Conservation (phyloP, 176 grass and related monocot genomes). For the Cocos nucifera region DNA sequence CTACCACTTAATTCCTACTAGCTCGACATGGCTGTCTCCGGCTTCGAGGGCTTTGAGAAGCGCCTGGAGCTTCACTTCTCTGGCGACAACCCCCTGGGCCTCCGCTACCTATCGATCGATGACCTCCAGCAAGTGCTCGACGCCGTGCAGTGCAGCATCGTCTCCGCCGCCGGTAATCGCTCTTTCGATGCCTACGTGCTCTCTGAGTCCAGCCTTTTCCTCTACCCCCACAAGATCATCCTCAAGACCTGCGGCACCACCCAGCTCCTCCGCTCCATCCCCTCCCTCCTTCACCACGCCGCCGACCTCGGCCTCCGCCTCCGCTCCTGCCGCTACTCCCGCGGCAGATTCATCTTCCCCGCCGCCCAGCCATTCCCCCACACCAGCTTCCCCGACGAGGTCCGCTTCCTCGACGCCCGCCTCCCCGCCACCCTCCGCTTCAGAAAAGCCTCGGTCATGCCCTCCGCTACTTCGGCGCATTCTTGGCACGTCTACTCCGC, state of each 20-base stretch:
- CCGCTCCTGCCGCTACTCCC: constrained; percentile 26
- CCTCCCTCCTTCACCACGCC: constrained; percentile 18
- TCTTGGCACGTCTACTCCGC: constrained; percentile 34
- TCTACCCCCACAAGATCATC: constrained; percentile 26
- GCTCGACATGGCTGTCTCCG: constrained; percentile 17
- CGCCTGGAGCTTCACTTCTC: constrained; percentile 33
- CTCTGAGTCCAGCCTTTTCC: constrained; percentile 41
- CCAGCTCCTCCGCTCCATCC: constrained; percentile 19
- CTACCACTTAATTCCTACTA: neutral
- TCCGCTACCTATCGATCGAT: constrained; percentile 13
- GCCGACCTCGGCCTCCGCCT: constrained; percentile 21
- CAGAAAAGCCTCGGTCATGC: constrained; percentile 8
- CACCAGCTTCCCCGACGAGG: constrained; percentile 35
- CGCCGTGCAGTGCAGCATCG: constrained; percentile 32
- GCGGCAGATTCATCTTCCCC: constrained; percentile 33
- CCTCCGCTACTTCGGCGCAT: neutral
- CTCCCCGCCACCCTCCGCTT: constrained; percentile 10
- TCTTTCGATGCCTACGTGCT: constrained; percentile 31
- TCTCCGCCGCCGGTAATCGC: constrained; percentile 29
- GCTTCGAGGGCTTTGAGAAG: constrained; percentile 45
- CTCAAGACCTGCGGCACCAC: constrained; percentile 43
- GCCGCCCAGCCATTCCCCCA: constrained; percentile 30
- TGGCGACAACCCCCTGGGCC: constrained; percentile 9
- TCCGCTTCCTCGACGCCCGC: constrained; percentile 18
- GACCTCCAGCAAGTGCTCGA: constrained; percentile 20